Evolutionary conservation across 2,329 filamentous ascomycete species (phyloP), one percentile per base, ranked within the genome.

Genomic region (Talaromyces piceae): DNA sequence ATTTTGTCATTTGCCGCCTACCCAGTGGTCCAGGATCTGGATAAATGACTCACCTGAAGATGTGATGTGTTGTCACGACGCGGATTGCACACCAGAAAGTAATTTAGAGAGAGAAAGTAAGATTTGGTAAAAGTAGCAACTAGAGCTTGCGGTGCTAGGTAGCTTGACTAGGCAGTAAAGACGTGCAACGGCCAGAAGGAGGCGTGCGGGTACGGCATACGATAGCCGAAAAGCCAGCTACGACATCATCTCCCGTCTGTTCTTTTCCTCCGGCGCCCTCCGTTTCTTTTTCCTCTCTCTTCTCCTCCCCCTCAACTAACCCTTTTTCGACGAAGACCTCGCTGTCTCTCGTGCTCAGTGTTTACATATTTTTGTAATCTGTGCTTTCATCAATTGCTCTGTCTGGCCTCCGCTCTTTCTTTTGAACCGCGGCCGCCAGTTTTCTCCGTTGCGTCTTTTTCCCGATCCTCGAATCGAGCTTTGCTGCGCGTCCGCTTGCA

Each of bases 201-300:
- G 31, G 31, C 33, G 33, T 18, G 33, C 33, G n/a, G n/a, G 33
- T 37, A 18, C 33, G 16, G 33, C 33, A 37, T 20, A 18, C 33
- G n/a, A 46, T 31, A 46, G 45, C 45, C 45, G 45, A 46, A 33
- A 46, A 46, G 22, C 25, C 43, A 45, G 45, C 23, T 27, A 33
- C 45, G 30, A 52, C 51, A 44, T 54, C 49, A 54, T 49, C n/a
- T n/a, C 45, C 43, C 22, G 41, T 39, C 45, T 50, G 23, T 23
- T 9, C 30, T 49, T 28, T 28, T 43, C 47, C 26, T 50, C 49
- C 45, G 45, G 27, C 45, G 25, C 13, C 31, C n/a, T 46, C 45
- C 45, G 45, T 43, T 45, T 22, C 46, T 22, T 51, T 51, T 31
- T 41, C 39, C 33, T 22, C 20, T 43, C 41, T 43, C 13, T 48